Base-by-base conservation (phyloP, 2,329 filamentous ascomycete genomes). In the Metarhizium humberi region DNA sequence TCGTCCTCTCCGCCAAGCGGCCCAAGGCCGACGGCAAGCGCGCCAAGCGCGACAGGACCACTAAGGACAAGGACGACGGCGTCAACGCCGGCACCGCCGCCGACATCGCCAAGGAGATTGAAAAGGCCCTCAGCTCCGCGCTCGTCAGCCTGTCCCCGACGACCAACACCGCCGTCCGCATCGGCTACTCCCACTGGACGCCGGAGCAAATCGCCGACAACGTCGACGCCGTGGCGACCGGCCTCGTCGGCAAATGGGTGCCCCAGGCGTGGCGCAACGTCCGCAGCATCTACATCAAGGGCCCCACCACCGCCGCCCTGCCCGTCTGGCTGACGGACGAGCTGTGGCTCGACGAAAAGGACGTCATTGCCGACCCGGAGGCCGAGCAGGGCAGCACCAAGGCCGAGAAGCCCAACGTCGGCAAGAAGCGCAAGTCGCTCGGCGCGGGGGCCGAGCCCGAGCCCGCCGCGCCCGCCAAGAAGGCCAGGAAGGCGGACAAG, bases 291-390 rank as follows among this genome's bases (percentile, higher is more conserved):
- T 91, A 95, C 71, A 79, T 99, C 77, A 99, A 97, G 79, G 90
- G 90, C 3, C 87, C 90, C 32, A 85, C 89, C 66, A 96, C 92
- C 4, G 87, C 86, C 58, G 88, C 92, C 8, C 78, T 99, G 66
- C 94, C 94, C n/a, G 85, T 99, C 67, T 99, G 91, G 89, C 75
- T 96, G 67, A 88, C 92, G 4, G 87, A 91, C 62, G 91, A 96
- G 78, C 78, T 99, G 60, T 99, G 94, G 91, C 72, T 86, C 16
- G 88, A 94, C 61, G 82, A 86, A 57, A 79, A 84, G 58, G 85
- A 90, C 59, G 82, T 87, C 66, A 83, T 96, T 6, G 75, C 94
- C 40, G 74, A 78, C 60, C 75, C 78, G 42, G 73, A 78, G 56
- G 78, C 78, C 43, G 72, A 77, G 56, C 77, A 77, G 62, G 20